Evolutionary conservation across 176 grass and related monocot genomes (phyloP), one percentile per base, ranked within the genome.

Genomic region (Aegilops sharonensis): DNA sequence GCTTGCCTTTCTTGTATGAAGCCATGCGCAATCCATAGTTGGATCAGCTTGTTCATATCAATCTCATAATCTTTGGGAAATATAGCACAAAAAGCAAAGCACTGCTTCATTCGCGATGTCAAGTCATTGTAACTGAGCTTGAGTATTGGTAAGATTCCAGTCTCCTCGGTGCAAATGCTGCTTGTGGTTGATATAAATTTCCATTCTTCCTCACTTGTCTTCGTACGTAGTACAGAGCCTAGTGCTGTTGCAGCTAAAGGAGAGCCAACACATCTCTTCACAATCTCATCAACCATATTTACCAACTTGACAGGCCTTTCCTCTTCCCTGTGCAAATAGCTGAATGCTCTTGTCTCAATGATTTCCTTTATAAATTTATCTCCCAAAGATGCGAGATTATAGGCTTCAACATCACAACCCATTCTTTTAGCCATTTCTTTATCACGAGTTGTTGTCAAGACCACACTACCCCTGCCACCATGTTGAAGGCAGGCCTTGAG

Each of bases 211-310:
- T 24, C 20, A 32, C 25, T 78, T 14, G 45, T 13, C 45, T 47
- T 47, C 11, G 45, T 13, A 47, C 3, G 3, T 2, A 47, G 45
- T 1, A 47, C 24, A 20, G 66, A 59, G 13, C 80, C 71, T 0
- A 84, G 56, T 6, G 86, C 11, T 34, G 21, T 88, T 30, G 74
- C 78, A 5, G 80, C 86, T 14, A 88, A 12, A 1, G 78, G 85
- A 60, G 80, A 87, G 27, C 85, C 85, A 43, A 0, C 11, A 64
- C 85, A 87, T 17, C 12, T 68, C 3, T 40, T 1, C 9, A 66
- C 79, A 45, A 88, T 67, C 6, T 36, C 8, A 17, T 8, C 81
- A 72, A 79, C 30, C 9, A 88, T 61, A 1, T 60, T 18, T 20
- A 83, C 62, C 3, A 78, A 21, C 14, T 78, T 14, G 25, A 1